Evolutionary conservation across 192 early-diverging fungal genomes (phyloP).

Genomic region (Coemansia sp.): DNA sequence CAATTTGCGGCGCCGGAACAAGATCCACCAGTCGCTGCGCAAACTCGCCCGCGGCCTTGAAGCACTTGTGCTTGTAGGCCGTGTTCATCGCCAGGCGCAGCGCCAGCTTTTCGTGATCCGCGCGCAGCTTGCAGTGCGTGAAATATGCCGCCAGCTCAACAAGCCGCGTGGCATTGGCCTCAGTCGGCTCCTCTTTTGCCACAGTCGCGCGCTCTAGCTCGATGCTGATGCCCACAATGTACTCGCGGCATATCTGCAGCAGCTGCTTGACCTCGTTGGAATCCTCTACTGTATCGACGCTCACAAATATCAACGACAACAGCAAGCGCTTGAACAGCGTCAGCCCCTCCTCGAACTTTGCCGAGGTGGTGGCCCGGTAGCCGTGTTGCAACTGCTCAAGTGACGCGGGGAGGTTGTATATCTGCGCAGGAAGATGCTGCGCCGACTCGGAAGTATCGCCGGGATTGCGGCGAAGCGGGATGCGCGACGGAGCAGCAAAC

Average conservation of each 20-base stretch:
- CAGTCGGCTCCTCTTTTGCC: conserved; percentile 53
- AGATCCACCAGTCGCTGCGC: conserved; percentile 88
- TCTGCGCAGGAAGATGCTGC: conserved; percentile 37
- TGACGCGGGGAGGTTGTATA: conserved; percentile 37
- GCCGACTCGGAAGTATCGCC: conserved; percentile 54
- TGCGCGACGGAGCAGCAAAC: conserved; percentile 59
- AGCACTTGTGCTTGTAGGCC: conserved; percentile 81
- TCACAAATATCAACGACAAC: conserved; percentile 74
- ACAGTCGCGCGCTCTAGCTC: conserved; percentile 73
- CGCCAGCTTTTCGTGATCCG: conserved; percentile 82
- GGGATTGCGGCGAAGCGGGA: conserved; percentile 69
- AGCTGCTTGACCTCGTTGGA: conserved; percentile 77
- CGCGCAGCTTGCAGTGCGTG: conserved; percentile 88
- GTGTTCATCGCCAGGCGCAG: conserved; percentile 85
- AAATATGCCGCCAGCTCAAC: conserved; percentile 95
- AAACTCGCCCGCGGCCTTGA: conserved; percentile 81
- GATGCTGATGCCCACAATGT: conserved; percentile 85
- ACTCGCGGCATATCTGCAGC: conserved; percentile 83
- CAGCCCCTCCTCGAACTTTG: conserved; percentile 79
- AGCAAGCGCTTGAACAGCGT: conserved; percentile 73
- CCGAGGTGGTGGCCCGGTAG: conserved; percentile 75
- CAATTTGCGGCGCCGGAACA: conserved; percentile 73
- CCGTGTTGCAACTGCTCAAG: conserved; percentile 79
- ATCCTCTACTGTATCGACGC: conserved; percentile 65
- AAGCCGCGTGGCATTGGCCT: conserved; percentile 64